phyloP scores from a whole-genome alignment of 129 eudicot species.

The Smallanthus sonchifolius region DNA sequence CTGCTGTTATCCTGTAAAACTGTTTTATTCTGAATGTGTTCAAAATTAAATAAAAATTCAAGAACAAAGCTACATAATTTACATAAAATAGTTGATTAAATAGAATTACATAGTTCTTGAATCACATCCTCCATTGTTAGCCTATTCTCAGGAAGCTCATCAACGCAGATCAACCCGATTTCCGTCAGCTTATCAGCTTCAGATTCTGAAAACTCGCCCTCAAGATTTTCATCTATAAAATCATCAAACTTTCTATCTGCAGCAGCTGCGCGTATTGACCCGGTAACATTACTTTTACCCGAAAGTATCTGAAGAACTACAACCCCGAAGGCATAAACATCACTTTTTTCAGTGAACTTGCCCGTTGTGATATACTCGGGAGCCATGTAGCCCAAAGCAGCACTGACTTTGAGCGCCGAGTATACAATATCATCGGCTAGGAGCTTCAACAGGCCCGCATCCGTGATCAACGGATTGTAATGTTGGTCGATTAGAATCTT shows the following conservation, averaged over 20 bases:
- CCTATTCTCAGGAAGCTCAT: constrained; percentile 68
- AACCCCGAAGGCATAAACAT: constrained; percentile 85
- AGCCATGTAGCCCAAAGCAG: constrained; percentile 92
- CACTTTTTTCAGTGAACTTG: constrained; percentile 81
- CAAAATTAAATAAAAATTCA: constrained; percentile 18
- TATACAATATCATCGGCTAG: constrained; percentile 83
- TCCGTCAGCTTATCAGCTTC: constrained; percentile 51
- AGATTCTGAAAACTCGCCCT: constrained; percentile 38
- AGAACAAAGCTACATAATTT: background rate
- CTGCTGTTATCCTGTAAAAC: background rate
- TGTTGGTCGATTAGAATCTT: constrained; percentile 60
- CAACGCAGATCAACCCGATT: constrained; percentile 51
- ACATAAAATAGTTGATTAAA: constrained; percentile 4
- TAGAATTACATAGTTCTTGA: constrained; percentile 31
- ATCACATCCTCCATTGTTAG: constrained; percentile 58
- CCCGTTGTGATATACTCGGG: constrained; percentile 94
- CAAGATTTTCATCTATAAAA: constrained; percentile 54
- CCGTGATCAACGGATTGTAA: constrained; percentile 63
- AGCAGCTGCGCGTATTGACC: constrained; percentile 45
- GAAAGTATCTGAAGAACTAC: constrained; percentile 71
- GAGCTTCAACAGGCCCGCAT: constrained; percentile 74
- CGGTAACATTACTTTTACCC: constrained; percentile 51
- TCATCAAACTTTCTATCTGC: constrained; percentile 43
- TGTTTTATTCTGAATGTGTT: background rate
- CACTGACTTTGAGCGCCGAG: constrained; percentile 91